Percentiles rank a stretch among this genome's conserved stretches.
phyloP scores from a whole-genome alignment of 352 stramenopile genomes.

The Phytophthora aleatoria region DNA sequence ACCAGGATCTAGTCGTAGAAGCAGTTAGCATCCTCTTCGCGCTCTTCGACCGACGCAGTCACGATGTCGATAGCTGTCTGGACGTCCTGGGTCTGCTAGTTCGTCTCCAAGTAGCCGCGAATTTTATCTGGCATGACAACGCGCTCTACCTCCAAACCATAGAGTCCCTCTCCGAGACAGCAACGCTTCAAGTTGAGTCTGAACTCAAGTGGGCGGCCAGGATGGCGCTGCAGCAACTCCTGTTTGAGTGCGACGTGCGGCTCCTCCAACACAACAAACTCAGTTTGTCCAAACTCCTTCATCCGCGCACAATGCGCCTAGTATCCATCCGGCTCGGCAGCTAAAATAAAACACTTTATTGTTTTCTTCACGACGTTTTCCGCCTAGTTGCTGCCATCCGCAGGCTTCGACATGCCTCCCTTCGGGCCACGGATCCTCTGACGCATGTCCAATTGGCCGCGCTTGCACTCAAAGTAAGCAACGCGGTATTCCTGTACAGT shows the following conservation, averaged over 20 bases:
- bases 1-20: conserved; percentile 3
- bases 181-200: conserved; percentile 28
- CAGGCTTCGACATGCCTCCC: conserved; percentile 62
- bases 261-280: conserved; percentile 18
- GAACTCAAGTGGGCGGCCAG: conserved; percentile 35
- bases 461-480: conserved; percentile 88
- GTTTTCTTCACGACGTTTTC: background rate
- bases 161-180: conserved; percentile 29
- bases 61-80: conserved; percentile 33
- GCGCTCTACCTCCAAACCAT: conserved; percentile 30
- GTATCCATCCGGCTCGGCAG: conserved; percentile 16
- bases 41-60: conserved; percentile 28
- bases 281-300: conserved; percentile 23
- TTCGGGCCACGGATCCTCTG: conserved; percentile 80
- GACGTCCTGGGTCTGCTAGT: conserved; percentile 33
- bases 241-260: conserved; percentile 47
- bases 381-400: conserved; percentile 27
- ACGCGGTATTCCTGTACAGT: conserved; percentile 63
- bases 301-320: conserved; percentile 14
- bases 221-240: conserved; percentile 46
- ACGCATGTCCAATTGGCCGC: conserved; percentile 85
- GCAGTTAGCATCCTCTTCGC: conserved; percentile 31
- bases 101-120: conserved; percentile 12
- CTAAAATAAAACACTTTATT: background rate
- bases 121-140: conserved; percentile 27